phyloP scores from a whole-genome alignment of 148 eudicot genomes.

The Pouteria glomerata region DNA sequence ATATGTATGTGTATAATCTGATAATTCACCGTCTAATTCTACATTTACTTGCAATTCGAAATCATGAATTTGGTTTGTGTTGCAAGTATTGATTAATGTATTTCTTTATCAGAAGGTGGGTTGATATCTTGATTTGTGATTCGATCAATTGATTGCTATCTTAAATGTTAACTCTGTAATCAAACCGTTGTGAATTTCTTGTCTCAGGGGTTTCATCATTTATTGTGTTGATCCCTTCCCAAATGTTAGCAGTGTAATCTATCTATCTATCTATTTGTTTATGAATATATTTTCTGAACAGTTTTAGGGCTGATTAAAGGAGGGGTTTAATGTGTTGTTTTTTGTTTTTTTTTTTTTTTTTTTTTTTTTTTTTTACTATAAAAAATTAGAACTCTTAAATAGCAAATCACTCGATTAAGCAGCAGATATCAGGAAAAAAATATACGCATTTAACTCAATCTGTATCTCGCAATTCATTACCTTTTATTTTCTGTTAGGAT shows the following conservation, averaged over 20 bases:
- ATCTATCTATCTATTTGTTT: neutral
- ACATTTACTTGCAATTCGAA: neutral
- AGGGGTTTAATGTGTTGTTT: no score
- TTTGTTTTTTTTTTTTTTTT: no score
- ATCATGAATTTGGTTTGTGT: neutral
- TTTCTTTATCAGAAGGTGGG: neutral
- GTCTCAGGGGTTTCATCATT: neutral
- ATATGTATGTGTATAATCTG: neutral
- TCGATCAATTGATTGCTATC: neutral
- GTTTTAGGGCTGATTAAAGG: no score
- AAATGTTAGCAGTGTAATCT: neutral
- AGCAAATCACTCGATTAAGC: neutral
- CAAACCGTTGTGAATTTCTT: neutral
- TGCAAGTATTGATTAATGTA: neutral
- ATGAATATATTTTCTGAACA: no score
- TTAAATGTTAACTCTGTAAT: neutral
- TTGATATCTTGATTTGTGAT: neutral
- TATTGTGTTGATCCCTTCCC: neutral
- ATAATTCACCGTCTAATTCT: neutral
- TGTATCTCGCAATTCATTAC: neutral
- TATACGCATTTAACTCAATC: neutral
- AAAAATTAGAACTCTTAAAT: neutral
- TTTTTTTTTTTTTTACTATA: no score
- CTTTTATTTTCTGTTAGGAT: neutral
- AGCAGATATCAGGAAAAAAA: neutral